These are phyloP conservation scores for Trametes maxima DNA, from an alignment of 768 basidiomycete species.

Conservation along the genomic window DNA sequence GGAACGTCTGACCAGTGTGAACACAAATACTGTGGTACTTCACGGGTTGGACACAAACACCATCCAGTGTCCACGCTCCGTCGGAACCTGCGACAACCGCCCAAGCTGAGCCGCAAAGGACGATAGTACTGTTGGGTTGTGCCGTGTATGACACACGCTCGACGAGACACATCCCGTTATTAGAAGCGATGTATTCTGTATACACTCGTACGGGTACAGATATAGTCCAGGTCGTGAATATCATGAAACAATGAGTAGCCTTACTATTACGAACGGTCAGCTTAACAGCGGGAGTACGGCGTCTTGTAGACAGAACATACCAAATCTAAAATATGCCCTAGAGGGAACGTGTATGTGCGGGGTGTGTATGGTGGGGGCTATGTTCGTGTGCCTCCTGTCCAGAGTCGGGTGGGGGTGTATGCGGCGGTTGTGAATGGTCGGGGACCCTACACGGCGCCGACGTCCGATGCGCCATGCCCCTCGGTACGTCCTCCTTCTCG, in stretches of 20 bases:
- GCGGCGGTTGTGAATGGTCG: background rate
- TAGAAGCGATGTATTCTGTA: slow-evolving; percentile 7
- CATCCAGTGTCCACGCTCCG: background rate
- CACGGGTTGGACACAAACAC: background rate
- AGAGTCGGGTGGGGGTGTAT: background rate
- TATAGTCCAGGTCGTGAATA: background rate
- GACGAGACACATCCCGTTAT: background rate
- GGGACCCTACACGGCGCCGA: slow-evolving; percentile 17
- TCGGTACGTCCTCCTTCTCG: slow-evolving; percentile 20
- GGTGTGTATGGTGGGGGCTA: background rate
- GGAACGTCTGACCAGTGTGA: too few species aligned
- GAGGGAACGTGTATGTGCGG: background rate
- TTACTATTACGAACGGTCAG: background rate
- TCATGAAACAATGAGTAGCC: background rate
- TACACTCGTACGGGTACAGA: slow-evolving; percentile 5
- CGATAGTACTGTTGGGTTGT: too few species aligned
- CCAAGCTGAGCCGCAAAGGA: too few species aligned
- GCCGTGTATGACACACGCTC: background rate
- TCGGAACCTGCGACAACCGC: background rate
- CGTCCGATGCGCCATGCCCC: slow-evolving; percentile 13
- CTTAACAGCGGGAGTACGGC: background rate
- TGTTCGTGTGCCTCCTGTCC: background rate
- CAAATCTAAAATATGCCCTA: background rate
- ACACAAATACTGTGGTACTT: too few species aligned
- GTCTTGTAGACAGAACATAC: background rate